Evolutionary conservation across 2,329 filamentous ascomycete genomes (phyloP), one percentile per base, ranked within the genome.

Genomic region (Fusarium sp.): DNA sequence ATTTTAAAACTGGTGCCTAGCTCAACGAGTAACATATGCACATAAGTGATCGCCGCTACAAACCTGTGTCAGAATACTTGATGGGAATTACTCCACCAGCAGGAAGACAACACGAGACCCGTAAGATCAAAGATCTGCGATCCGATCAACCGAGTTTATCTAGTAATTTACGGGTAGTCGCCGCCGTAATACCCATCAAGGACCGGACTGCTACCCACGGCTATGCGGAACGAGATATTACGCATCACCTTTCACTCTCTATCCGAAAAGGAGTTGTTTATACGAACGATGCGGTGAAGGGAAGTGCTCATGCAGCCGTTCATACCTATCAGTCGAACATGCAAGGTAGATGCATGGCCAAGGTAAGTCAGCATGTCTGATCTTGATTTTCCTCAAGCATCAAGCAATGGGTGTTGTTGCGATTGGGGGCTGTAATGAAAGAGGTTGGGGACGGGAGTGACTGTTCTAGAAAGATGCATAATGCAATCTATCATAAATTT

Each of bases 271-370:
- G 32, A 67, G 39, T 39, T 45, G 66, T 57, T 65, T 30, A 41
- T 24, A 30, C 42, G 28, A 50, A 69, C 55, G 62, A 72, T 74
- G 71, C 71, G 71, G 71, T 74, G 71, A 74, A 63, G 67, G 36
- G 24, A n/a, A 45, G 26, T 34, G 51, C 52, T 39, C 26, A 38
- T 44, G 28, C 41, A 56, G 47, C 47, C 44, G 38, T 32, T 41
- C 56, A 36, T 64, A 48, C 30, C 39, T n/a, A 38, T 50, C 51
- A 39, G 47, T 57, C 51, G 24, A 30, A 32, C 17, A 62, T 66
- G 52, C 58, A 74, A 63, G 47, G 55, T 47, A 57, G 66, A 66
- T 66, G 68, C 68, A 70, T 36, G 39, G 68, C 41, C 39, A 70
- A 72, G 55, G 48, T 48, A 47, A 56, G 48, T 54, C 47, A 30